Base-by-base conservation (phyloP, 345 rosid genomes). In the Leavenworthia alabamica region DNA sequence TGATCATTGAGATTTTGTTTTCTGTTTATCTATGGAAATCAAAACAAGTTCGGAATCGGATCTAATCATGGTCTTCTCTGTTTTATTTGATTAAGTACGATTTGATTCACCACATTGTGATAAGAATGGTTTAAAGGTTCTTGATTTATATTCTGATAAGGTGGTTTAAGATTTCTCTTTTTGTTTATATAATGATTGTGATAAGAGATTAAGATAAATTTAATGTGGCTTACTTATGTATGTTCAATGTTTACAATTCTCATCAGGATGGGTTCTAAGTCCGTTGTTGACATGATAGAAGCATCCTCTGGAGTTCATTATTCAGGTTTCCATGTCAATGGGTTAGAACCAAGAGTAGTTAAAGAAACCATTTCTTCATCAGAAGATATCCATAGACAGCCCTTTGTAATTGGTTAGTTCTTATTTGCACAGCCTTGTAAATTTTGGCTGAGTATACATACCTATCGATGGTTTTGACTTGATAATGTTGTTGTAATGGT, bases 331-430 rank as follows among this genome's bases (percentile, higher is more conserved):
- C 71, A 71, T 11, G 62, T 61, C 8, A 69, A 68, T 78, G 90
- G 78, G 35, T 55, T 85, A 75, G 81, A 73, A 35, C 45, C 68
- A 1, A 74, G 71, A 36, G 63, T 50, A 8, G 78, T 67, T 71
- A 81, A 79, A 42, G 76, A 85, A 27, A 75, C 82, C 33, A 73
- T 79, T 52, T 81, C 84, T 6, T 70, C 78, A 16, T 62, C 80
- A 48, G 80, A 79, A 10, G 79, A 74, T 48, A 58, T 89, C 75
- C 77, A 73, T 37, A 85, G 80, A 43, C 95, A 92, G 71, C 98
- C 98, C 43, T 92, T 89, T 80, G 88, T 92, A 12, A 92, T 92
- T 43, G 98, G 95, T 89, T n/a, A n/a, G n/a, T n/a, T n/a, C 54
- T 48, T 4, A 3, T 53, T 50, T 40, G n/a, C 28, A 16, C 55